phyloP scores from a whole-genome alignment of 2,329 filamentous ascomycete genomes.

The Trichoderma aggressivum region DNA sequence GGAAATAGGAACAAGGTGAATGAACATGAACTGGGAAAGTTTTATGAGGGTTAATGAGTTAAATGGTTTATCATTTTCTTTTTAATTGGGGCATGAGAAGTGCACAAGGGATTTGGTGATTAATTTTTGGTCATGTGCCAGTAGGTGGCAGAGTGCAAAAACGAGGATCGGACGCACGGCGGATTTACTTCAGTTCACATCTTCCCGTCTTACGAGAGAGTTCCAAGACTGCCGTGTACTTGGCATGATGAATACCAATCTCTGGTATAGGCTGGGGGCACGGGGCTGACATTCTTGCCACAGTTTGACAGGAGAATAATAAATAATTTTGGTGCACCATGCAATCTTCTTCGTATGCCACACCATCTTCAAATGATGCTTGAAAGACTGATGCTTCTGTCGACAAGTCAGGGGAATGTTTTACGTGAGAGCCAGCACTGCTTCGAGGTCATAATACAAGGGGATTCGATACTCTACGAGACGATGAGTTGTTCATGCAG shows the following conservation, averaged over 20 bases:
- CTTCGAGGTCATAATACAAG: not conserved
- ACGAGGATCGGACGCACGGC: not conserved
- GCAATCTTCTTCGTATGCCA: not conserved
- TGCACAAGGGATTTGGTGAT: conserved; percentile 26
- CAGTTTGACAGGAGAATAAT: conserved; percentile 33
- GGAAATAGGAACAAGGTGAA: conserved; percentile 29
- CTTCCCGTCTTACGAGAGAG: not conserved
- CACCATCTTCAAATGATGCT: not conserved
- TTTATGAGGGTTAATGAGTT: conserved; percentile 33
- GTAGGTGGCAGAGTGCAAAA: not conserved
- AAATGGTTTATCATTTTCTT: conserved; percentile 32
- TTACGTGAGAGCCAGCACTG: not conserved
- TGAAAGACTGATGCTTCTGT: not conserved
- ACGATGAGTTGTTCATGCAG: not conserved
- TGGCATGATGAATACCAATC: conserved; percentile 26
- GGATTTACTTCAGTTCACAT: not conserved
- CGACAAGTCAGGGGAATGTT: not conserved
- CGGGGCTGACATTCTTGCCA: conserved; percentile 31
- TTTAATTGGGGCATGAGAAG: conserved; percentile 35
- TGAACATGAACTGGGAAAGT: conserved; percentile 30
- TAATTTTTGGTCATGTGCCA: conserved; percentile 18
- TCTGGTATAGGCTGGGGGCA: conserved; percentile 24
- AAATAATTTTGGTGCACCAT: conserved; percentile 21
- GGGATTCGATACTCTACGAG: not conserved
- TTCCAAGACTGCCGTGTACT: conserved; percentile 21